Base-by-base conservation (phyloP, 192 early-diverging fungal species). In the Coemansia javaensis region DNA sequence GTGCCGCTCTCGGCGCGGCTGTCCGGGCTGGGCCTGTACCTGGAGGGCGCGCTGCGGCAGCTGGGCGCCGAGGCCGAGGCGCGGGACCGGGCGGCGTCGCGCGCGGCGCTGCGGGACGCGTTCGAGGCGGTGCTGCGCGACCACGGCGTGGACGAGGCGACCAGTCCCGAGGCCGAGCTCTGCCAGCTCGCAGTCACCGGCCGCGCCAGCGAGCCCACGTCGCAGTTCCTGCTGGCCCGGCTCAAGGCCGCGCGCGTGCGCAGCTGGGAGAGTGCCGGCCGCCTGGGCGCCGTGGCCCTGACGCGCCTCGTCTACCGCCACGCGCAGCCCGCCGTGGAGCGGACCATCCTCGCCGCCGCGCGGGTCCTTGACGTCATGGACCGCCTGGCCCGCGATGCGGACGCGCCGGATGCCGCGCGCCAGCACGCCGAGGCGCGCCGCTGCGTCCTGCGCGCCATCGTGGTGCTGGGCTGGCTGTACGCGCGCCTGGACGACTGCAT, bases 211-310 rank as follows among this genome's bases (percentile, higher is more conserved):
- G 67, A 71, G 13, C 32, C 67, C 2, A 54, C 61, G n/a, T 63
- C 67, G n/a, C 67, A 71, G 50, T 71, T 71, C 24, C 24, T 71
- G 40, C 60, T 71, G 16, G 51, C 55, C 10, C 63, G 63, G 38
- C 32, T 71, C 17, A 71, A 71, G 25, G 14, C 60, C 2, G 10
- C 37, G 13, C 58, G 50, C 21, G 43, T 71, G 40, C 47, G n/a
- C 13, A 63, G 20, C 39, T 71, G 67, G 67, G 67, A 71, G 11
- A 58, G 50, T 12, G 55, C 67, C 4, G 59, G 60, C 7, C 44
- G 67, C 10, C 45, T 54, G 32, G 67, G 67, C 5, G 67, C 67
- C 0, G 50, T 55, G 0, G 51, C 44, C 2, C 53, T 71, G 11
- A 40, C 32, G 16, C 48, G 60, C 8, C 37, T 71, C 23, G 32